phyloP scores from a whole-genome alignment of 176 grass and related monocot species.

The Musa beccarii region DNA sequence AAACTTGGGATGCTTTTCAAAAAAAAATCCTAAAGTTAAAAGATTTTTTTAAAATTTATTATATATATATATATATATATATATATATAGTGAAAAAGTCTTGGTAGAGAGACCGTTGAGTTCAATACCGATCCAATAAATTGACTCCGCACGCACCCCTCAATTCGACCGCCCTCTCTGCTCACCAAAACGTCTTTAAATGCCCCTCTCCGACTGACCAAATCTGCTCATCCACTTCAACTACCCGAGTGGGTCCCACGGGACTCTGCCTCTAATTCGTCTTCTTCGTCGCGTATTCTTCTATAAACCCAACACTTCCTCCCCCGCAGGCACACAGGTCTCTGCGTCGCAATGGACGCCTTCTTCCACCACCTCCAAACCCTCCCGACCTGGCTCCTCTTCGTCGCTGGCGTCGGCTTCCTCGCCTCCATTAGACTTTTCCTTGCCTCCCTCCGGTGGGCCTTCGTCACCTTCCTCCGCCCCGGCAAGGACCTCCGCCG shows the following conservation, averaged over 20 bases:
- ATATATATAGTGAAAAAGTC: too few relatives aligned
- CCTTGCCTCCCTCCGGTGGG: constrained; percentile 46
- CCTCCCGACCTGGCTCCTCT: not conserved
- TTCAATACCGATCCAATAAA: too few relatives aligned
- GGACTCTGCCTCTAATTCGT: too few relatives aligned
- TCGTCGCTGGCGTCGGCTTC: constrained; percentile 40
- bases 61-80: too few relatives aligned
- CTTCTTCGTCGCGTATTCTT: not conserved
- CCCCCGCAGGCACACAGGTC: not conserved
- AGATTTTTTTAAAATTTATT: too few relatives aligned
- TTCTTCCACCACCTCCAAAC: not conserved
- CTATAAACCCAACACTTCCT: not conserved
- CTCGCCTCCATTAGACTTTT: constrained; percentile 32
- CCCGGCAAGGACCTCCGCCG: constrained; percentile 60
- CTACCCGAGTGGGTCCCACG: not conserved
- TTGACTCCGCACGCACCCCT: too few relatives aligned
- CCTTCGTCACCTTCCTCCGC: constrained; percentile 70
- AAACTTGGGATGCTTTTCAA: too few relatives aligned
- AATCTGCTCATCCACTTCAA: not conserved
- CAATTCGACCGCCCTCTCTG: too few relatives aligned
- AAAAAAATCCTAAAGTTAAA: too few relatives aligned
- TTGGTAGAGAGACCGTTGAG: too few relatives aligned
- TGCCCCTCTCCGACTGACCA: too few relatives aligned
- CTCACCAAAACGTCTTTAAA: too few relatives aligned
- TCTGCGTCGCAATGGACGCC: not conserved